Evolutionary conservation across 805 yeast species (phyloP).

Genomic region (Crinitomyces ghanaensis): DNA sequence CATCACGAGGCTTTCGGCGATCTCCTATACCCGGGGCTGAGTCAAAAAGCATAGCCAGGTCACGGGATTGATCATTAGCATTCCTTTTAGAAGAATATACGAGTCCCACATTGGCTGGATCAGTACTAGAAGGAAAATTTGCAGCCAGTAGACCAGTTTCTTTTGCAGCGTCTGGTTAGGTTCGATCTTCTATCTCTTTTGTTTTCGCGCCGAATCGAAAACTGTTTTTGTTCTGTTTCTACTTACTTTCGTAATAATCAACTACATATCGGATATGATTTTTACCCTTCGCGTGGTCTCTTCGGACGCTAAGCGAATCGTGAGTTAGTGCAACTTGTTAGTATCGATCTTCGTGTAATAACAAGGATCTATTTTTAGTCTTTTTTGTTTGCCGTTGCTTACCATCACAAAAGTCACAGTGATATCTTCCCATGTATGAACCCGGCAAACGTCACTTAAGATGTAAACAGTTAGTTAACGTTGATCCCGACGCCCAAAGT

Average conservation of each 20-base stretch:
- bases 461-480: too few relatives aligned
- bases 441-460: too few relatives aligned
- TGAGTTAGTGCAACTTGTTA: conserved; percentile 58
- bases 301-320: conserved; percentile 77
- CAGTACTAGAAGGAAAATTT: conserved; percentile 6
- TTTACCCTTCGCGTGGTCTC: conserved; percentile 66
- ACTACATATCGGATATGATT: conserved; percentile 64
- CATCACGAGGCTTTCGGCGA: not conserved
- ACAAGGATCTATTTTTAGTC: not conserved
- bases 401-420: conserved; percentile 71
- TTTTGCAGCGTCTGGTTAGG: conserved; percentile 10
- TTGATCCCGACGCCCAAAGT: too few relatives aligned
- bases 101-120: not conserved
- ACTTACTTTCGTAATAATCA: conserved; percentile 54
- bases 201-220: not conserved
- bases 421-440: conserved; percentile 17
- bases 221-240: too few relatives aligned
- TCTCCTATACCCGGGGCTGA: conserved; percentile 11
- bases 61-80: conserved; percentile 10
- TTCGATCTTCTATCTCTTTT: not conserved
- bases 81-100: not conserved
- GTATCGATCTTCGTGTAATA: conserved; percentile 1
- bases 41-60: conserved; percentile 5
- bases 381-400: conserved; percentile 12
- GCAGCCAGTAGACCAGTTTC: conserved; percentile 10